Conservation (phyloP, 768 basidiomycete species). For the Panaeolus papilionaceus region DNA sequence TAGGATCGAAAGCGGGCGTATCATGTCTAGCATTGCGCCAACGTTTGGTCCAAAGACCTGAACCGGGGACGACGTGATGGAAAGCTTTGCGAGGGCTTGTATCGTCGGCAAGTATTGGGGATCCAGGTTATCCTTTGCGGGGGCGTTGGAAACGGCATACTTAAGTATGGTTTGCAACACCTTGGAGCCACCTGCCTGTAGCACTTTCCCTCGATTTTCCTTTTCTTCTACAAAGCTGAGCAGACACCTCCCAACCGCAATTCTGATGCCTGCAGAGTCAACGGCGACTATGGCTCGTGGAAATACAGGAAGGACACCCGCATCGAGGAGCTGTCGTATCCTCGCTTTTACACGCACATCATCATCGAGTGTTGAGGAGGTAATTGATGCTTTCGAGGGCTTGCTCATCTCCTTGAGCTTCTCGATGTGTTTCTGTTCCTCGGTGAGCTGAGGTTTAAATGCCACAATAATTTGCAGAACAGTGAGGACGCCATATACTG, state of each 20-base stretch:
- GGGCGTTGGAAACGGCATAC: constrained; percentile 42
- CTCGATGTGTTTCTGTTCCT: constrained; percentile 85
- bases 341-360: constrained; percentile 70
- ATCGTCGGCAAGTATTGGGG: constrained; percentile 62
- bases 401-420: constrained; percentile 81
- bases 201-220: constrained; percentile 74
- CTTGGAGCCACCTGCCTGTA: constrained; percentile 83
- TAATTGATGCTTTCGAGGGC: constrained; percentile 34
- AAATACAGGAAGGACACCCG: constrained; percentile 71
- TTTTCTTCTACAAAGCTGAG: constrained; percentile 80
- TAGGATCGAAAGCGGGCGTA: constrained; percentile 79
- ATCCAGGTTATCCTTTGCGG: constrained; percentile 42
- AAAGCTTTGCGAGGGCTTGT: constrained; percentile 91
- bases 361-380: constrained; percentile 58
- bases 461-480: constrained; percentile 78
- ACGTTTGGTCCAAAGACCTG: constrained; percentile 91
- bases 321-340: constrained; percentile 59
- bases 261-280: constrained; percentile 70
- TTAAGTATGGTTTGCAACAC: constrained; percentile 64
- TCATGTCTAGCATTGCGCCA: constrained; percentile 79
- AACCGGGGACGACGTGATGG: constrained; percentile 90
- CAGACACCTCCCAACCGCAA: constrained; percentile 63
- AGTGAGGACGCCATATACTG: constrained; percentile 79
- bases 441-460: constrained; percentile 72
- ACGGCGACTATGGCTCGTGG: constrained; percentile 56